Evolutionary conservation across 1,139 yeast species (phyloP), one percentile per base, ranked within the genome.

Genomic region (Hyphopichia fennica): DNA sequence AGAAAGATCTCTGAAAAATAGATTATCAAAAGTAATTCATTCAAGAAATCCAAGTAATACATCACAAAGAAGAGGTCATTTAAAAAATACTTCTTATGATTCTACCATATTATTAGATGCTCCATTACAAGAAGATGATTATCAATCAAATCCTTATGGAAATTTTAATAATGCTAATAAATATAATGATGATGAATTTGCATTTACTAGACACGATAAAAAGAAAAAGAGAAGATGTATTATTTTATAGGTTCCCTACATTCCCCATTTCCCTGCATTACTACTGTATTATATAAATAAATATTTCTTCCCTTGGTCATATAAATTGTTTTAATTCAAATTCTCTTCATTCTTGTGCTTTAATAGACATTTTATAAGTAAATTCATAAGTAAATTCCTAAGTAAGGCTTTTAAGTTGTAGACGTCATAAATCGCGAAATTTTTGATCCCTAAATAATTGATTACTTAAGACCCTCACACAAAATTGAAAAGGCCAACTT

Each of bases 131-230:
- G 75, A 70, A 46, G 75, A 69, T 38, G 52, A 49, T 4, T 60
- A 56, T 43, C 46, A 51, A n/a, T 42, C 51, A 22, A 65, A 65
- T 43, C 69, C 69, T 10, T 70, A 69, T 43, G 68, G 69, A n/a
- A 54, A 61, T 38, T 53, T 53, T 35, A 52, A 55, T 11, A 39
- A 44, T 45, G 47, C 54, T 20, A 53, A 57, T 28, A 52, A 56
- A 45, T 68, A 69, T 49, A 65, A 67, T 44, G 67, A 68, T 34
- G 75, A 72, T 41, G 77, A 72, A 54, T 70, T 70, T 55, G 74
- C 69, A 40, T 72, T 71, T 46, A 65, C 73, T 2, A 54, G 72
- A 38, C 57, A 65, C 37, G 63, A 64, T 37, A 50, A 55, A 40
- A 60, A 61, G 51, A 65, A 60, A 54, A 53, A 48, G 44, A 58